Evolutionary conservation across 1,139 yeast species (phyloP), one percentile per base, ranked within the genome.

Genomic region (Williopsis jadinii): DNA sequence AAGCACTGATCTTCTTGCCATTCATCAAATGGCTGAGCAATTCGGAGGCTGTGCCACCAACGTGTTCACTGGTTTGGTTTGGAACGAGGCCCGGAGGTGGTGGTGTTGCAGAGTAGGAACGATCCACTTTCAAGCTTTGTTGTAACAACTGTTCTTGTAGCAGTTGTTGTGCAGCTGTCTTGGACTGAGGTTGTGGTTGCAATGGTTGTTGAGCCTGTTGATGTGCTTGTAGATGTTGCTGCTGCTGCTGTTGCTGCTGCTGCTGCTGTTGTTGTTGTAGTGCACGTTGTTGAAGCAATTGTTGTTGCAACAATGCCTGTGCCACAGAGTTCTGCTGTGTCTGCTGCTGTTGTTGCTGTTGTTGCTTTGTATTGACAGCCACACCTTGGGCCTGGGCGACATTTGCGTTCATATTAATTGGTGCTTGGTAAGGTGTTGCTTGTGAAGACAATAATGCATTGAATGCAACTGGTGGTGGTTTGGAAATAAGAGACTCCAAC

Each of bases 11-110:
- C 50, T 70, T 77, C 61, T 80, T 80, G 30, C 86, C 85, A 50
- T 79, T 77, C 75, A 82, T 77, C 55, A 82, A 67, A 57, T 82
- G 90, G 39, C 76, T 80, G 51, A 82, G 67, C 52, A 83, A 67
- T 57, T 82, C 88, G 27, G 84, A 76, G 41, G 86, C 80, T 50
- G 74, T 52, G 43, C 63, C 59, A 42, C 56, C 47, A 13, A 38
- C 43, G 10, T 32, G 42, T 9, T 45, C 45, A 12, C 41, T 50
- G 3, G 35, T 8, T 35, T 48, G 53, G 39, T 42, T 49, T 47
- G 41, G 50, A 51, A 67, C 67, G 41, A 71, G 58, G 14, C 77
- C 76, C 19, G 77, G 76, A 38, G 77, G 76, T 11, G 71, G 70
- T 32, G 70, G 67, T 8, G 72, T 57, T 29, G 61, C 57, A 28